Conservation (phyloP, 129 eudicot species). For the Sambucus nigra region DNA sequence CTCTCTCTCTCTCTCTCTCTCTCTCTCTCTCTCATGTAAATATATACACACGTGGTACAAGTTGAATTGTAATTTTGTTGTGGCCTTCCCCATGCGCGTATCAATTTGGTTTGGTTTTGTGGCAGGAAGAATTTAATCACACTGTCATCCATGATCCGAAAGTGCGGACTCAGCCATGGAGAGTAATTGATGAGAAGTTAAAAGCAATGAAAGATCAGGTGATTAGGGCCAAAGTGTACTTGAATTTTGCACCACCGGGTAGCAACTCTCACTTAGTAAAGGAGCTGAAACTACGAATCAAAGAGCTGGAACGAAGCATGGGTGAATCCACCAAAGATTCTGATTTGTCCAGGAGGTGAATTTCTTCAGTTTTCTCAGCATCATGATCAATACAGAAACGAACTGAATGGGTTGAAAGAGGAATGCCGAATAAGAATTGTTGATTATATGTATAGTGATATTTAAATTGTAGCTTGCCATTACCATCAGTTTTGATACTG, state of each 20-base stretch:
- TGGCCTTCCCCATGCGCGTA: constrained; percentile 1
- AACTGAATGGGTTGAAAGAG: neutral
- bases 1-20: neutral
- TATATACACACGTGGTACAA: neutral
- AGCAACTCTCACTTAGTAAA: constrained; percentile 71
- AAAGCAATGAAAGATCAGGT: constrained; percentile 91
- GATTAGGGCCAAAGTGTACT: constrained; percentile 78
- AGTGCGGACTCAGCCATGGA: constrained; percentile 17
- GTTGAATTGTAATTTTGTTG: constrained; percentile 1
- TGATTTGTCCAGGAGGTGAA: constrained; percentile 62
- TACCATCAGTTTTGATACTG: too few relatives aligned
- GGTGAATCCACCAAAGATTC: constrained; percentile 63
- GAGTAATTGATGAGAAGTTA: constrained; percentile 43
- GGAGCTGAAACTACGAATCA: constrained; percentile 67
- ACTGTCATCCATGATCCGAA: constrained; percentile 25
- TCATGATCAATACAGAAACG: too few relatives aligned
- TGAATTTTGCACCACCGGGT: constrained; percentile 54
- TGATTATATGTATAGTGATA: too few relatives aligned
- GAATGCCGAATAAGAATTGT: neutral
- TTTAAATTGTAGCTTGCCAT: too few relatives aligned
- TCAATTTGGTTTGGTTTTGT: constrained; percentile 13
- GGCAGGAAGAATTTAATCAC: constrained; percentile 36
- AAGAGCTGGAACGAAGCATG: constrained; percentile 60
- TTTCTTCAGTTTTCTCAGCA: constrained; percentile 1
- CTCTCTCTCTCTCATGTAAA: neutral